phyloP scores from a whole-genome alignment of 257 asterid species.

The Craterostigma plantagineum region DNA sequence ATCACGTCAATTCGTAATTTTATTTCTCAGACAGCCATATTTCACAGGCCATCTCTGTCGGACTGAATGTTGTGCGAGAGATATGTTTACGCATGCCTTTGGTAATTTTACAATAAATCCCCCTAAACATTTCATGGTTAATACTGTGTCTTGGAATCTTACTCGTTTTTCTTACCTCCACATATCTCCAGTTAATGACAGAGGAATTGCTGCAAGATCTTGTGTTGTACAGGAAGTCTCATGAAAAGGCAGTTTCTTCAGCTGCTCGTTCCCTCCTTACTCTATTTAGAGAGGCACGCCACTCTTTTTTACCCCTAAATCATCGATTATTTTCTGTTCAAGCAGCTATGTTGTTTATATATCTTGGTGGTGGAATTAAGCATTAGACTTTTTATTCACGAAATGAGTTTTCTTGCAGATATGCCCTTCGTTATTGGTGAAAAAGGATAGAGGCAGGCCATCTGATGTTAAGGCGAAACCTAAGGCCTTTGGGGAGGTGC shows the following conservation, averaged over 20 bases:
- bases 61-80: conserved; percentile 76
- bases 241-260: conserved; percentile 86
- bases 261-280: conserved; percentile 78
- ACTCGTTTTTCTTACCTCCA: conserved; percentile 5
- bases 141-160: not conserved
- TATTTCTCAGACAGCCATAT: not conserved
- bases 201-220: conserved; percentile 97
- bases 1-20: conserved; percentile 2
- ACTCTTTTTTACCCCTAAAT: conserved; percentile 5
- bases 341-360: too few relatives aligned
- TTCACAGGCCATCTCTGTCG: conserved; percentile 76
- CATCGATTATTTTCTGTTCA: too few relatives aligned
- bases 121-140: not conserved
- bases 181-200: conserved; percentile 66
- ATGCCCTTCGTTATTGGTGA: conserved; percentile 69
- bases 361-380: too few relatives aligned
- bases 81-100: conserved; percentile 89
- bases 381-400: too few relatives aligned
- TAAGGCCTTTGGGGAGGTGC: conserved; percentile 81
- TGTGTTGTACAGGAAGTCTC: conserved; percentile 58
- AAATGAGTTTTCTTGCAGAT: conserved; percentile 29
- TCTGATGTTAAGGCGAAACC: conserved; percentile 53
- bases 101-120: conserved; percentile 20
- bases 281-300: conserved; percentile 67
- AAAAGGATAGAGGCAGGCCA: conserved; percentile 92